Percentiles rank a stretch among this genome's conserved stretches.
phyloP scores from a whole-genome alignment of 768 basidiomycete species.

The Boletus bicolor region DNA sequence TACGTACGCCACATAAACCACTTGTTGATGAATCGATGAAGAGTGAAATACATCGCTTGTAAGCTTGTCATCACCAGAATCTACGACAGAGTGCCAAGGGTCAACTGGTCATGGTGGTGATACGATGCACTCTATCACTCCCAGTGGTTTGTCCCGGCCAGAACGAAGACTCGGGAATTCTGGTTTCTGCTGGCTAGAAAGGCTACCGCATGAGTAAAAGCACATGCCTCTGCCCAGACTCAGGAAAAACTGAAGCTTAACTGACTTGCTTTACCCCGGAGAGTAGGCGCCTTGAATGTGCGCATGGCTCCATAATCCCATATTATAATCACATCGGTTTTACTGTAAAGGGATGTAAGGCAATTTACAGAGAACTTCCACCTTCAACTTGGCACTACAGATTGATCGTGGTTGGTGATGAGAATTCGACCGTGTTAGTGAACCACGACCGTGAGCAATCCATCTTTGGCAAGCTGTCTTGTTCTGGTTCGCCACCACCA shows the following conservation, averaged over 20 bases:
- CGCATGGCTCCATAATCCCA: background rate
- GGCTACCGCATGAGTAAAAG: background rate
- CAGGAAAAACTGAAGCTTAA: background rate
- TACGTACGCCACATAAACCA: too few relatives aligned
- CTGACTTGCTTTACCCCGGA: background rate
- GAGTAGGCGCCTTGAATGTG: background rate
- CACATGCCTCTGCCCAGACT: background rate
- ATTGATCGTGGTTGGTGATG: constrained; percentile 1
- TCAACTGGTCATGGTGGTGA: background rate
- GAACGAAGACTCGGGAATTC: background rate
- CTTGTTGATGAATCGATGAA: too few relatives aligned
- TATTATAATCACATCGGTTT: background rate
- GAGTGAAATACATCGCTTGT: background rate
- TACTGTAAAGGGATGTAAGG: background rate
- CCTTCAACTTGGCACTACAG: background rate
- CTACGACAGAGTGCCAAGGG: background rate
- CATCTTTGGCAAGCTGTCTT: constrained; percentile 12
- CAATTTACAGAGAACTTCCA: background rate
- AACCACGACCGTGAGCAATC: constrained; percentile 1
- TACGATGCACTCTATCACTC: background rate
- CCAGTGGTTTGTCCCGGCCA: background rate
- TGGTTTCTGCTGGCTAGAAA: background rate
- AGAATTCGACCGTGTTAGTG: background rate
- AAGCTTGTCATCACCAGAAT: background rate
- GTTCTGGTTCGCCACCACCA: background rate